A percentile compares a stretch with the other conserved stretches of the same genome.
Conservation (phyloP, 805 yeast genomes). For the Kuraishia floccosa region DNA sequence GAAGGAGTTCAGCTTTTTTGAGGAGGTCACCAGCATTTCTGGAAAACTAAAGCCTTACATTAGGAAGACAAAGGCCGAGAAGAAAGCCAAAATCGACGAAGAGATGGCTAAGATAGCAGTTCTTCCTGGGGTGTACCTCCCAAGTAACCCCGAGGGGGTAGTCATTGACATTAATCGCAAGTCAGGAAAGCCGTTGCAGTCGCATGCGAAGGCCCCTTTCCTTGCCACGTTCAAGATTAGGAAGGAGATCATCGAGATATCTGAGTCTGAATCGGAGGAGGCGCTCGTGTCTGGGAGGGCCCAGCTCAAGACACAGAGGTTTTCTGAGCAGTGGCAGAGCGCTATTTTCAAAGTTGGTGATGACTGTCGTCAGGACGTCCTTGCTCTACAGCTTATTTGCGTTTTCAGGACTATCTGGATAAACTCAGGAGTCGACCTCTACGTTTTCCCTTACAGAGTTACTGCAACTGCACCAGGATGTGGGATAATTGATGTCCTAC, state of each 20-base stretch:
- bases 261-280: slow-evolving; percentile 19
- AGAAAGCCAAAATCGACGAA: slow-evolving; percentile 91
- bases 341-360: slow-evolving; percentile 99
- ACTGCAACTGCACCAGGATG: slow-evolving; percentile 99
- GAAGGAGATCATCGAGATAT: slow-evolving; percentile 36
- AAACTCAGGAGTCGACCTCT: slow-evolving; percentile 78
- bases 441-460: slow-evolving; percentile 87
- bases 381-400: slow-evolving; percentile 85
- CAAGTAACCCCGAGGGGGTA: slow-evolving; percentile 94
- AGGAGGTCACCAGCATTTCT: slow-evolving; percentile 85
- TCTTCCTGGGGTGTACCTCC: slow-evolving; percentile 79
- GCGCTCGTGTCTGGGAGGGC: slow-evolving; percentile 2
- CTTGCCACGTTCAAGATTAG: slow-evolving; percentile 89
- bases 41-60: slow-evolving; percentile 93
- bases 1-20: slow-evolving; percentile 80
- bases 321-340: slow-evolving; percentile 70
- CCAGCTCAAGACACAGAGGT: slow-evolving; percentile 16
- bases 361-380: slow-evolving; percentile 95
- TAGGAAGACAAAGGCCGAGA: slow-evolving; percentile 90
- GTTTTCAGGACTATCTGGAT: slow-evolving; percentile 89
- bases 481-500: slow-evolving; percentile 96
- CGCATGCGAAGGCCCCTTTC: slow-evolving; percentile 98
- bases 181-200: slow-evolving; percentile 90
- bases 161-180: slow-evolving; percentile 84
- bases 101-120: slow-evolving; percentile 77